A percentile compares a stretch with the other conserved stretches of the same genome.
phyloP scores from a whole-genome alignment of 1,284 basidiomycete genomes.

The Boletus sp. region DNA sequence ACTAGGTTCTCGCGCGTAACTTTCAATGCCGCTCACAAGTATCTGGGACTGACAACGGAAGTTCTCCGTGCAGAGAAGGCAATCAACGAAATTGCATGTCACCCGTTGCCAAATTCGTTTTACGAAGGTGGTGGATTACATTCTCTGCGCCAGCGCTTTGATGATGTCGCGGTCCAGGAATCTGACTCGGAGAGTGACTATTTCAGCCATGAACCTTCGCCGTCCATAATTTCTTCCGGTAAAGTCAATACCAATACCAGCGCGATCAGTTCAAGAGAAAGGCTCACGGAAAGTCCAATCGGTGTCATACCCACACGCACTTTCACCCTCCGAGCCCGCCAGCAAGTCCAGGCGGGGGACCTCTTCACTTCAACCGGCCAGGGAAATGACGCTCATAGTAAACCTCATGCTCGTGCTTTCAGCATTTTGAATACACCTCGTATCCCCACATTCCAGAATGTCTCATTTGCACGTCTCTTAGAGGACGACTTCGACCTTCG shows the following conservation, averaged over 20 bases:
- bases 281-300: constrained; percentile 32
- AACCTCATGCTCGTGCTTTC: constrained; percentile 51
- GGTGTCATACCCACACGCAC: constrained; percentile 23
- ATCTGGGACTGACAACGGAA: constrained; percentile 94
- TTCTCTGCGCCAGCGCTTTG: constrained; percentile 85
- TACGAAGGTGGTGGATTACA: constrained; percentile 95
- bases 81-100: constrained; percentile 95
- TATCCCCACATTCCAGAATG: constrained; percentile 36
- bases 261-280: constrained; percentile 27
- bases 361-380: constrained; percentile 57
- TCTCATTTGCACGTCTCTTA: constrained; percentile 36
- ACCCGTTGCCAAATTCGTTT: constrained; percentile 90
- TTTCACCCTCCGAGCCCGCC: constrained; percentile 42
- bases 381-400: constrained; percentile 50
- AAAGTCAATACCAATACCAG: constrained; percentile 18
- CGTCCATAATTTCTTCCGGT: constrained; percentile 23
- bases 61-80: constrained; percentile 96
- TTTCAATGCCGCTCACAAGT: constrained; percentile 94
- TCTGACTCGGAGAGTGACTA: constrained; percentile 59
- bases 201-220: constrained; percentile 44
- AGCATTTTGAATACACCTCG: constrained; percentile 58
- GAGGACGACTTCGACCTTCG: constrained; percentile 83
- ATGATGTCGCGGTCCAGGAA: constrained; percentile 52
- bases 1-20: constrained; percentile 97
- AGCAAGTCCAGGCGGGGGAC: constrained; percentile 71